Evolutionary conservation across 108 stramenopile genomes (phyloP).

Genomic region (Pseudonitzschia pungens): DNA sequence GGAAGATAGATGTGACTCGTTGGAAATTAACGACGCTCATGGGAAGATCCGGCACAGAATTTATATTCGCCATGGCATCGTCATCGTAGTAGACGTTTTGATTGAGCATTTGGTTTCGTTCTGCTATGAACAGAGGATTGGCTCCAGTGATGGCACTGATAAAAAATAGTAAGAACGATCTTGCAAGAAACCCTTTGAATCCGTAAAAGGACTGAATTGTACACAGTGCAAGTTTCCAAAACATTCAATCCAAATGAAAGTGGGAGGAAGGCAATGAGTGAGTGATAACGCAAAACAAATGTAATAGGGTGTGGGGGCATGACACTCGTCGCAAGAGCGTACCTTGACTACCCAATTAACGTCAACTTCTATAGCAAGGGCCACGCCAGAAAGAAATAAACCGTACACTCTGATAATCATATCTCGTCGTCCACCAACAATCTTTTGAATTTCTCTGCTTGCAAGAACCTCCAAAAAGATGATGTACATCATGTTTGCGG

Average conservation of each 20-base stretch:
- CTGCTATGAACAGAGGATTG: conserved; percentile 43
- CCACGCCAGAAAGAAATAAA: conserved; percentile 40
- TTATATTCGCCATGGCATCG: background rate
- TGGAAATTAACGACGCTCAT: conserved; percentile 72
- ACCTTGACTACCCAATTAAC: conserved; percentile 26
- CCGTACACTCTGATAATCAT: conserved; percentile 71
- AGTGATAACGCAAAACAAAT: background rate
- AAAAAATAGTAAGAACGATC: conserved; percentile 64
- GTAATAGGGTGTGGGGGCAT: background rate
- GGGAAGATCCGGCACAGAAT: conserved; percentile 42
- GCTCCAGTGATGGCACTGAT: conserved; percentile 59
- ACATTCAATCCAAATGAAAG: background rate
- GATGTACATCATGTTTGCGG: conserved; percentile 68
- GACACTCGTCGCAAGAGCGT: background rate
- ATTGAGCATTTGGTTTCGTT: conserved; percentile 2
- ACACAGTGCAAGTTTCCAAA: background rate
- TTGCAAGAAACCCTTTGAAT: conserved; percentile 67
- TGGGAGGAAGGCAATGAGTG: background rate
- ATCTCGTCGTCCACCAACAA: conserved; percentile 63
- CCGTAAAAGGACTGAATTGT: conserved; percentile 42
- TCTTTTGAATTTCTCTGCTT: conserved; percentile 27
- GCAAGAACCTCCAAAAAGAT: conserved; percentile 59
- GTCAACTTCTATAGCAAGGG: conserved; percentile 71
- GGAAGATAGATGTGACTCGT: conserved; percentile 66
- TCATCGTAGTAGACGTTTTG: conserved; percentile 23